Conservation (phyloP, 176 grass and related monocot species). For the Tillandsia fasciculata region DNA sequence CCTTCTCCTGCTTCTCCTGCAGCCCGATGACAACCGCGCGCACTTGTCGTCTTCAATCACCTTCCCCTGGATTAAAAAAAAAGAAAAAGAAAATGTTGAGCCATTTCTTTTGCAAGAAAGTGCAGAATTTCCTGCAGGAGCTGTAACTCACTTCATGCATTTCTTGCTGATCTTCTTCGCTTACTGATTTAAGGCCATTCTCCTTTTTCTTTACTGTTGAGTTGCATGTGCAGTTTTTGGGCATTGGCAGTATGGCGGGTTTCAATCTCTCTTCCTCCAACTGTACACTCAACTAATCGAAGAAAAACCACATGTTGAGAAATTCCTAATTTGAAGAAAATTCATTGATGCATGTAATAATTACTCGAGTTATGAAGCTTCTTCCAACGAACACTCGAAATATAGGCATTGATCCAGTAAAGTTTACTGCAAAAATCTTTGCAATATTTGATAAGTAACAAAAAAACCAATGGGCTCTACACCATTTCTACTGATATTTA, state of each 20-base stretch:
- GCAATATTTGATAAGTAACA: not conserved
- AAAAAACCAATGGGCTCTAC: not conserved
- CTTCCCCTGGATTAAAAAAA: too few relatives aligned
- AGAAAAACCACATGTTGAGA: not conserved
- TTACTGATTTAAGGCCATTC: not conserved
- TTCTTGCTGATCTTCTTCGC: not conserved
- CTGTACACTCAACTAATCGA: constrained; percentile 16
- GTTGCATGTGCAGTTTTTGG: constrained; percentile 2
- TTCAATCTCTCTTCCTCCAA: constrained; percentile 18
- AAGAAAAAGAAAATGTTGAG: too few relatives aligned
- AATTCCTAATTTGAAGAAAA: not conserved
- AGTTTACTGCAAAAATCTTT: not conserved
- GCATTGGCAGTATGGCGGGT: not conserved
- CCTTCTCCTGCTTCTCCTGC: too few relatives aligned
- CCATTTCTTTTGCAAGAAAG: not conserved
- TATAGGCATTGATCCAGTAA: too few relatives aligned
- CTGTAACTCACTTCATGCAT: constrained; percentile 1
- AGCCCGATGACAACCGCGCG: too few relatives aligned
- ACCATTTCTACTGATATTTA: not conserved
- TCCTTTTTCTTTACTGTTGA: constrained; percentile 7
- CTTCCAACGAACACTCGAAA: too few relatives aligned
- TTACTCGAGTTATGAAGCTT: not conserved
- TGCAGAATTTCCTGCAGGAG: not conserved
- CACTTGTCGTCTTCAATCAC: too few relatives aligned
- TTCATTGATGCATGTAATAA: not conserved